Evolutionary conservation across 768 basidiomycete genomes (phyloP), one percentile per base, ranked within the genome.

Genomic region (Myochromella boudieri): DNA sequence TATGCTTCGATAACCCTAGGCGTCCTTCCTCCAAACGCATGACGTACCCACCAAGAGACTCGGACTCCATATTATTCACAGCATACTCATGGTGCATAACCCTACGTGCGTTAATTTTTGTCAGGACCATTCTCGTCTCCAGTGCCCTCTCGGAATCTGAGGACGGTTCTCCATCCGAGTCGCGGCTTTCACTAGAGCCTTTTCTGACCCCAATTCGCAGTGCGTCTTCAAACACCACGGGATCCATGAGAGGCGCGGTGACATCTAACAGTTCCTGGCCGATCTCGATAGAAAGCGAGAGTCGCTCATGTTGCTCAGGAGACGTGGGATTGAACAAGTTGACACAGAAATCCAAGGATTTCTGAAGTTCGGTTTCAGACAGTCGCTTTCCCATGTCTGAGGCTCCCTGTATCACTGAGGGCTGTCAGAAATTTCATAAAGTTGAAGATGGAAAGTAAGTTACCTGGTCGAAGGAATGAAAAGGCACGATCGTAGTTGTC

Each of bases 271-370:
- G 68, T 38, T 69, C 69, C 48, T 70, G 64, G 8, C 60, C 54
- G 10, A 70, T 51, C 26, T 57, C 58, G 14, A 56, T 51, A 17
- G 56, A 47, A 21, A 32, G 57, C 11, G 60, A 62, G 26, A 79
- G 61, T 7, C 67, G 68, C 41, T 74, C 71, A 54, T 81, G 81
- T 51, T 79, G 70, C 56, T 82, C 84, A 8, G 81, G 82, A 7
- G 78, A 73, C 2, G 82, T 84, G 6, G 88, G 85, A 47, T 74
- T 78, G 69, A 87, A 88, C 11, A 88, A 72, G 52, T 82, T 79
- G 38, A 82, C 76, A 59, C 87, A 89, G 60, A 91, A 91, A 62
- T 89, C 84, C 18, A 91, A 72, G 14, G 88, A 85, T 46, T 74
- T 81, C 53, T 88, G 84, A 1, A 91, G 74, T 62, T 91, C 88